Percentiles rank a stretch among this genome's conserved stretches.
Evolutionary conservation across 768 basidiomycete genomes (phyloP).

Genomic region (Mycena olivaceomarginata): DNA sequence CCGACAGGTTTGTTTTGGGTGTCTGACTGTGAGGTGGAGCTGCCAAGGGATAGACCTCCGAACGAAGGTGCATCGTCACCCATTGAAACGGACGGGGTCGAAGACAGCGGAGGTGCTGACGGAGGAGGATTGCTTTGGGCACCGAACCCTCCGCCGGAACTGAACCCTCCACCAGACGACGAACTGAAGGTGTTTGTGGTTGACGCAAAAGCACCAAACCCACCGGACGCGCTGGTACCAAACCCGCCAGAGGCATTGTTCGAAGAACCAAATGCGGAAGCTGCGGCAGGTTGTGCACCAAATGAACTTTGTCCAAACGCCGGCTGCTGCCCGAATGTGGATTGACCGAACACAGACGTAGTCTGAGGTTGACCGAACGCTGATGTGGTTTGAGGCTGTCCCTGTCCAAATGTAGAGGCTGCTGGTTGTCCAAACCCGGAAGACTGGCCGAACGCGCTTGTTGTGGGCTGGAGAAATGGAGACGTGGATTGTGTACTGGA

Average conservation of each 20-base stretch:
- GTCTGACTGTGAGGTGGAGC: conserved; percentile 44
- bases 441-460: conserved; percentile 54
- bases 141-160: conserved; percentile 19
- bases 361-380: conserved; percentile 30
- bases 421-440: conserved; percentile 45
- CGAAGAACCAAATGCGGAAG: conserved; percentile 56
- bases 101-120: conserved; percentile 37
- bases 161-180: conserved; percentile 39
- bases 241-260: conserved; percentile 51
- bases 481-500: conserved; percentile 44
- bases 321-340: conserved; percentile 60
- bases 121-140: conserved; percentile 28
- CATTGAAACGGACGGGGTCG: conserved; percentile 52
- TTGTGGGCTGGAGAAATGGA: conserved; percentile 49
- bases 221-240: conserved; percentile 49
- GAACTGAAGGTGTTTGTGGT: conserved; percentile 49
- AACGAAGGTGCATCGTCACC: conserved; percentile 53
- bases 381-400: conserved; percentile 49
- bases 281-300: conserved; percentile 59
- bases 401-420: conserved; percentile 53
- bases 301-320: conserved; percentile 56
- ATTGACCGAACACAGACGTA: conserved; percentile 58
- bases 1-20: conserved; percentile 45
- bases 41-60: conserved; percentile 56
- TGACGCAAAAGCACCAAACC: conserved; percentile 54